Base-by-base conservation (phyloP, 1,284 basidiomycete genomes). In the Ceratobasidium papillatum region DNA sequence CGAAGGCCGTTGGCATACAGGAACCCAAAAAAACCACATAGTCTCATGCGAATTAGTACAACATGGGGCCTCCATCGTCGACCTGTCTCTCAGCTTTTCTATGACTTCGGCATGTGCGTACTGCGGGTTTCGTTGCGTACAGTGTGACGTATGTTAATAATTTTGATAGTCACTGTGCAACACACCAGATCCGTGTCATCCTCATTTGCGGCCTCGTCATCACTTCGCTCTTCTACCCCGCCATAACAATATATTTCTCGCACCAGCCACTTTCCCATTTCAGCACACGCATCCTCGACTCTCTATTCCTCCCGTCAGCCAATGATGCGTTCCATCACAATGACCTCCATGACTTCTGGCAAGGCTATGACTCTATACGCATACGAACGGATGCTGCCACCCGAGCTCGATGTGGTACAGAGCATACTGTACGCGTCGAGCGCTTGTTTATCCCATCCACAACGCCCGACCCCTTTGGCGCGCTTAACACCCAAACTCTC, bases 191-290 rank as follows among this genome's bases (percentile, higher is more conserved):
- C 73, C 91, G 95, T 68, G 92, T 98, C 43, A 92, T 99, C 79
- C 88, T 99, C 76, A 91, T 98, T 75, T 97, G 95, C 74, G 92
- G 93, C 75, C 87, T 98, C 76, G 94, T 99, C 80, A 98, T 99
- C 84, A 97, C 96, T 59, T 95, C 94, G 51, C 90, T 99, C 64
- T 94, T 97, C 81, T 98, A 96, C 79, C 95, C 95, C 3, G 94
- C 95, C 11, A 87, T 98, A 61, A 90, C 94, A 58, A 87, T 94
- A 66, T 96, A 95, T 81, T 89, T 91, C 36, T 90, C 91, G 1
- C 88, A 90, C 5, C 87, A 89, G 75, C 88, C 89, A 54, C 85
- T 90, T 69, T 87, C 90, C 64, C 84, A 83, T 52, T 84, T 86
- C 78, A 87, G 87, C 75, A 83, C 86, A 59, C 83, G 84, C 68